Base-by-base conservation (phyloP, 1,284 basidiomycete species). In the Sanguinoderma infundibulare region DNA sequence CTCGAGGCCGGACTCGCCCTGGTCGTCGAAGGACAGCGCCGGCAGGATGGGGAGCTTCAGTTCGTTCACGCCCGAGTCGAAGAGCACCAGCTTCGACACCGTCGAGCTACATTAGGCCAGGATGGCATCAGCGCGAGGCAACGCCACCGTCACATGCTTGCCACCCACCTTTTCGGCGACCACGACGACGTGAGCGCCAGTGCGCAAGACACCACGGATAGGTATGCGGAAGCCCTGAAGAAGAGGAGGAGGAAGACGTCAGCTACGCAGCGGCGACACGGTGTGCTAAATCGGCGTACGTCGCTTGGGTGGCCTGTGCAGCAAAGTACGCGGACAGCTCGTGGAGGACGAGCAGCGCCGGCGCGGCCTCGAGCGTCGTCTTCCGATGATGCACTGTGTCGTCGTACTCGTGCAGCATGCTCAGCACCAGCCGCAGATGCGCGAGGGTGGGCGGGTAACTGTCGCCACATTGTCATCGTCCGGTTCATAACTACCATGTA, bases 391-490 rank as follows among this genome's bases (percentile, higher is more conserved):
- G 61, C 26, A 68, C 32, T 12, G 58, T 53, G 1, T 62, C 63
- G 76, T 57, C 57, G 79, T 82, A 64, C 9, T 77, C 73, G 64
- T 78, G 80, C 50, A 89, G 78, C 72, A 81, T 78, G 4, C 86
- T 82, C 50, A 92, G 74, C 6, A 87, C 68, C 15, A 86, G 74
- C 7, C 79, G 76, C 32, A 91, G 75, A 69, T 91, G 89, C 8
- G 81, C 75, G 17, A 85, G 78, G 8, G 82, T 85, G 14, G 84
- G 81, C 7, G 90, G 87, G 72, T 91, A 92, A 65, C 91, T 92
- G 67, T 9, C 26, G 30, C 2, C 17, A 30, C 2, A 12, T 34
- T 14, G 17, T 56, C 22, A 57, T n/a, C n/a, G n/a, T n/a, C n/a
- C n/a, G n/a, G n/a, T n/a, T n/a, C n/a, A n/a, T n/a, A n/a, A n/a